phyloP scores from a whole-genome alignment of 768 basidiomycete species.

The Kwoniella bestiolae region DNA sequence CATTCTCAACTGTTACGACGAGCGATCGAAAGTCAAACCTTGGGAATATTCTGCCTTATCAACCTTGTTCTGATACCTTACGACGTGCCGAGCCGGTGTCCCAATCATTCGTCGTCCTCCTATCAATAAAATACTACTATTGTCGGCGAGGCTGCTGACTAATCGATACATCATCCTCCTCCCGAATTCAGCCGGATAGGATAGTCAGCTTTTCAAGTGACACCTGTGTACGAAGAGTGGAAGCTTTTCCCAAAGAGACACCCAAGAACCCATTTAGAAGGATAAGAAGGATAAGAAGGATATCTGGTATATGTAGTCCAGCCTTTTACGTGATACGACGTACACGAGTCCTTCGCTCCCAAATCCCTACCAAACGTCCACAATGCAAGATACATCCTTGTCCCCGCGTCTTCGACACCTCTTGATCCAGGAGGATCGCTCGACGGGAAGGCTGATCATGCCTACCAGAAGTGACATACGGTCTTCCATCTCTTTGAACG shows the following conservation, averaged over 20 bases:
- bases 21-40: background rate
- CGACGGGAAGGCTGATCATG: slow-evolving; percentile 26
- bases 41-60: background rate
- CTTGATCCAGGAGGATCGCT: slow-evolving; percentile 39
- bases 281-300: too few relatives aligned
- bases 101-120: background rate
- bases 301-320: background rate
- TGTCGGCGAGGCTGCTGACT: too few relatives aligned
- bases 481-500: slow-evolving; percentile 11
- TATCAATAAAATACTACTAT: too few relatives aligned
- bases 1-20: too few relatives aligned
- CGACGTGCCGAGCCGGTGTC: background rate
- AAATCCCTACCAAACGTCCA: background rate
- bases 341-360: background rate
- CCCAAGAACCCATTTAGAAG: too few relatives aligned
- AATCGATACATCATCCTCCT: background rate
- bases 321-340: background rate
- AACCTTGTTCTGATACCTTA: background rate
- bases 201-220: too few relatives aligned
- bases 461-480: slow-evolving; percentile 12
- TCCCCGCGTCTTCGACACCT: slow-evolving; percentile 41
- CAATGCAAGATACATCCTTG: slow-evolving; percentile 25
- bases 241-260: too few relatives aligned
- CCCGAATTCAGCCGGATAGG: too few relatives aligned
- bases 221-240: too few relatives aligned